Evolutionary conservation across 2,329 filamentous ascomycete genomes (phyloP).

Genomic region (Anisogramma anomala): DNA sequence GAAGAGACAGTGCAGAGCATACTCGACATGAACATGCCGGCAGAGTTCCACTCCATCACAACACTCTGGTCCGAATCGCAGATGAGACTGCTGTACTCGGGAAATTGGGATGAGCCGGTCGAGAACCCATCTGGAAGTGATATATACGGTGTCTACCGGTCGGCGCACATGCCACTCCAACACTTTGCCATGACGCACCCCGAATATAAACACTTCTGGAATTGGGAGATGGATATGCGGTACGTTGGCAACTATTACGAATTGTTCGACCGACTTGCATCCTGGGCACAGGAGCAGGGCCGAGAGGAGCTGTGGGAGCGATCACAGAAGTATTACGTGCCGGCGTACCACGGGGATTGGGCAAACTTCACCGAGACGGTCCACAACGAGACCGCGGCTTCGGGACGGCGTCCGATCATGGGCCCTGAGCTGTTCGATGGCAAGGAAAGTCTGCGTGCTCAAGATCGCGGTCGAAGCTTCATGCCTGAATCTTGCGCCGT

Average conservation of each 20-base stretch:
- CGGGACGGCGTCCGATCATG: constrained; percentile 49
- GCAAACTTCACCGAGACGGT: constrained; percentile 59
- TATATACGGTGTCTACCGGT: constrained; percentile 59
- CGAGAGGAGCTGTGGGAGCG: constrained; percentile 69
- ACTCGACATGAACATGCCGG: constrained; percentile 54
- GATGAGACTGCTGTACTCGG: constrained; percentile 67
- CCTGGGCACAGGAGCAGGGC: constrained; percentile 57
- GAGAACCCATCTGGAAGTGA: constrained; percentile 44
- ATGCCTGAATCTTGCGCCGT: constrained; percentile 44
- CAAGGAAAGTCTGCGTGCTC: constrained; percentile 34
- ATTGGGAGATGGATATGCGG: constrained; percentile 60
- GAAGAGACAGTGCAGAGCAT: constrained; percentile 60
- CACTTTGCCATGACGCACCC: constrained; percentile 52
- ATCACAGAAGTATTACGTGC: constrained; percentile 65
- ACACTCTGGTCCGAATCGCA: constrained; percentile 78
- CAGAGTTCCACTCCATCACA: constrained; percentile 68
- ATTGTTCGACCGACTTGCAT: constrained; percentile 54
- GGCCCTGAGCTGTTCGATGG: constrained; percentile 50
- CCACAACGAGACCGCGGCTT: constrained; percentile 44
- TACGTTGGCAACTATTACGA: constrained; percentile 59
- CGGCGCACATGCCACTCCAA: constrained; percentile 50
- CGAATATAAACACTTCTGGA: constrained; percentile 57
- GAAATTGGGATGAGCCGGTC: constrained; percentile 58
- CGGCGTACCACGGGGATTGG: constrained; percentile 57
- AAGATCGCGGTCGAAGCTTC: constrained; percentile 39